Base-by-base conservation (phyloP, 805 yeast genomes). In the Metschnikowia santaceciliae region DNA sequence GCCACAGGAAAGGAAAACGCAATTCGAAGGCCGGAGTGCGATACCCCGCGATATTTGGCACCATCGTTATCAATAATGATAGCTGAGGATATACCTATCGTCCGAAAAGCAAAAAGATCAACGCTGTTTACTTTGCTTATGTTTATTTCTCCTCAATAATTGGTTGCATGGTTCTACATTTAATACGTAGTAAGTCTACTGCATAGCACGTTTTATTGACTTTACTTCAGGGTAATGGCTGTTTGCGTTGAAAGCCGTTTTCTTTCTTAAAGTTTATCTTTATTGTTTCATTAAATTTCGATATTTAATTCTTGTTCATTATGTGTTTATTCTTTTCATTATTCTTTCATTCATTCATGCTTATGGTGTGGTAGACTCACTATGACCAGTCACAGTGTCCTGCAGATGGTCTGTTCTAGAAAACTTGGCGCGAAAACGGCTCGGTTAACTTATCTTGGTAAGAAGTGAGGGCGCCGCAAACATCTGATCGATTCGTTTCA, bases 401-500 rank as follows among this genome's bases (percentile, higher is more conserved):
- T 42, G 20, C 46, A 8, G 19, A 26, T 14, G 13, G n/a, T 13
- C 10, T 26, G 6, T 17, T 42, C n/a, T 19, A 10, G 32, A 33
- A 42, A n/a, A 10, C 30, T 20, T n/a, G n/a, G 33, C 40, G 34
- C 34, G 34, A 17, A 6, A 15, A 23, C 34, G 33, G 34, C 33
- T 36, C 34, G 22, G n/a, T 11, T 32, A 45, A 20, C 48, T 34
- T 33, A 41, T 22, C 37, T 48, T 42, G 23, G 43, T 37, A 14
- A 48, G 45, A 23, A 48, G 46, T 10, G 36, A 32, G 4, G 39
- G 48, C 11, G 42, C 42, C 14, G 51, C 39, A 26, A 54, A 43
- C 57, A 54, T 52, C 45, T 47, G 54, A 40, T 56, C 59, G 23
- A 54, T 54, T 46, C 53, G 43, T 32, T 48, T 54, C 47, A 55